Percentiles rank a stretch among this genome's conserved stretches.
phyloP scores from a whole-genome alignment of 345 rosid species.

The Hibiscus syriacus region DNA sequence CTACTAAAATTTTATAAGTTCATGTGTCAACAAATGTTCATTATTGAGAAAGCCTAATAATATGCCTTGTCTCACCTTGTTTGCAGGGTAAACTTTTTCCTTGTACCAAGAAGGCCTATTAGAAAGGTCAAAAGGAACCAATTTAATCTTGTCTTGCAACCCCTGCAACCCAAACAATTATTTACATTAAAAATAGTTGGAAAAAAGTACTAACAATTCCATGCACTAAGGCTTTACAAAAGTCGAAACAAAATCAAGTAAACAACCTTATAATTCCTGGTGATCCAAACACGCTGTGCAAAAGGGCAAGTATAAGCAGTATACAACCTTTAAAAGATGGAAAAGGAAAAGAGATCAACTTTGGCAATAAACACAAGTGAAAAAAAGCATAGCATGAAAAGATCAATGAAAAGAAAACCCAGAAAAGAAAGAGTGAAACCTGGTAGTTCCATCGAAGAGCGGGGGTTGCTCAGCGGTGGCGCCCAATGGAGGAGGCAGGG shows the following conservation, averaged over 20 bases:
- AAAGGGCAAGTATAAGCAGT: constrained; percentile 54
- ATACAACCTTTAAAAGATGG: constrained; percentile 43
- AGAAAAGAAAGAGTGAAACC: constrained; percentile 17
- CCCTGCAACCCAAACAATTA: constrained; percentile 38
- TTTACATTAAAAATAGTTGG: background rate
- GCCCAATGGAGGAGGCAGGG: constrained; percentile 36
- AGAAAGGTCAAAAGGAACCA: constrained; percentile 67
- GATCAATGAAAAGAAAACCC: background rate
- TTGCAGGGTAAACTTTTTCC: constrained; percentile 71
- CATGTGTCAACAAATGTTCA: too few species aligned
- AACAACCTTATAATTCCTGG: constrained; percentile 77
- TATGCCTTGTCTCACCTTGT: constrained; percentile 46
- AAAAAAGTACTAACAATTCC: background rate
- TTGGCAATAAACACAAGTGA: background rate
- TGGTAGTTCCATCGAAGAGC: constrained; percentile 68
- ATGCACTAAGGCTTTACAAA: background rate
- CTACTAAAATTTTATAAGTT: too few species aligned
- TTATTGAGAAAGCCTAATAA: background rate
- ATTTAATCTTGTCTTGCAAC: constrained; percentile 64
- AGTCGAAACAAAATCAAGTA: background rate
- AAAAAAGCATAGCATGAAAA: background rate
- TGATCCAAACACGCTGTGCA: constrained; percentile 94
- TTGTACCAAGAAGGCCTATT: constrained; percentile 85
- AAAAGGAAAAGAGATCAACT: background rate
- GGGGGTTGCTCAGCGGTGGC: constrained; percentile 59